Conservation (phyloP, 148 eudicot genomes). For the Vaccinium vitisidaea region DNA sequence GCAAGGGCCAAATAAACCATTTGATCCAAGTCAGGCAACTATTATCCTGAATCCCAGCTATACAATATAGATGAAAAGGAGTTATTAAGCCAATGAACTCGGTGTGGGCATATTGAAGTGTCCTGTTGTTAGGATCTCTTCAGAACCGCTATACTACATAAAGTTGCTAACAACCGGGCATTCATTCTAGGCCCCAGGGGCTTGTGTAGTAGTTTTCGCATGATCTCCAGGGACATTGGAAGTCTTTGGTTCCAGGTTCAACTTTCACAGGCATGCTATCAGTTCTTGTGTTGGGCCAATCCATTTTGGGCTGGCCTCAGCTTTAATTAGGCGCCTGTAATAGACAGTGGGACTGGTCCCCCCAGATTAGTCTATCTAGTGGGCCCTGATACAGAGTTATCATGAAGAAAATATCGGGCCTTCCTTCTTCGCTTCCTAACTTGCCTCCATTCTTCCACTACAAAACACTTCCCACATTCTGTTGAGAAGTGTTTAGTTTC, state of each 20-base stretch:
- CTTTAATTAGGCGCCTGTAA: not conserved
- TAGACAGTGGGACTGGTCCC: not conserved
- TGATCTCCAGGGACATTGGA: not conserved
- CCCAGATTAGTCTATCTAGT: not conserved
- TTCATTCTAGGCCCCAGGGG: not conserved
- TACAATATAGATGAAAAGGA: not conserved
- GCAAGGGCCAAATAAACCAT: no score
- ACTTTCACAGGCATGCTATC: not conserved
- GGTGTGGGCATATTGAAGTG: not conserved
- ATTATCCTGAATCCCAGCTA: not conserved
- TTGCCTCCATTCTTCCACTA: not conserved
- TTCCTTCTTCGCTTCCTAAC: not conserved
- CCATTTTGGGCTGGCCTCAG: not conserved
- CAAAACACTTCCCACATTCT: not conserved
- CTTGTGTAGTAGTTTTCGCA: not conserved
- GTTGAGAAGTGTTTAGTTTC: not conserved
- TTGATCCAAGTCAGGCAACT: not conserved
- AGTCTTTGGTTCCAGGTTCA: not conserved
- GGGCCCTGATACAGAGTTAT: not conserved
- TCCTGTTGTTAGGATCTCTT: not conserved
- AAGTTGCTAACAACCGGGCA: not conserved
- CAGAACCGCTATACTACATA: not conserved
- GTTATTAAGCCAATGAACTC: not conserved
- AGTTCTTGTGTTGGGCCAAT: not conserved
- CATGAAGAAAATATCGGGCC: not conserved